These are phyloP conservation scores for Trypanosoma mega DNA, from an alignment of 208 protist genomes.

Conservation along the genomic window DNA sequence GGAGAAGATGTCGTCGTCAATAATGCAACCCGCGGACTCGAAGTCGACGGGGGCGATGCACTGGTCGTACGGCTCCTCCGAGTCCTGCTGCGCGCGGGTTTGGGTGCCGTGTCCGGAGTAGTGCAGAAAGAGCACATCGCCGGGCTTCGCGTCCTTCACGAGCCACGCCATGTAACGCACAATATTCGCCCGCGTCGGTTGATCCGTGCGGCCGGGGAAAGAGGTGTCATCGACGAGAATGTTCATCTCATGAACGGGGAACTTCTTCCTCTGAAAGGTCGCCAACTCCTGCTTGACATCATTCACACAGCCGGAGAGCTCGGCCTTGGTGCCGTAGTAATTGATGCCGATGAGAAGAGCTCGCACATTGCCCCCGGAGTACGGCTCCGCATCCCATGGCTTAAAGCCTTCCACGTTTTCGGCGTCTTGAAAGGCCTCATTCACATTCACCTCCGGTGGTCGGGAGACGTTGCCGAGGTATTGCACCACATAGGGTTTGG, in stretches of 20 bases:
- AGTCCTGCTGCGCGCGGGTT: conserved; percentile 38
- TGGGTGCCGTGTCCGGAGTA: conserved; percentile 83
- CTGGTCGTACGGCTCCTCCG: conserved; percentile 77
- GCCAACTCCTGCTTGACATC: conserved; percentile 56
- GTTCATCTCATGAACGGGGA: conserved; percentile 46
- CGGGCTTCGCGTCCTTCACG: conserved; percentile 52
- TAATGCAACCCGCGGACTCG: conserved; percentile 44
- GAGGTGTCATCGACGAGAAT: conserved; percentile 71
- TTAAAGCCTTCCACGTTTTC: conserved; percentile 30
- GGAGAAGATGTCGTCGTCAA: conserved; percentile 75
- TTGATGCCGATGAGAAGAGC: conserved; percentile 80
- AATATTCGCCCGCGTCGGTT: conserved; percentile 62
- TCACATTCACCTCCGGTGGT: conserved; percentile 37
- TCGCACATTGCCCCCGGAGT: conserved; percentile 32
- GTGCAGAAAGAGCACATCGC: conserved; percentile 80
- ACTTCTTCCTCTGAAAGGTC: conserved; percentile 54
- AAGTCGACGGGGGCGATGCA: conserved; percentile 72
- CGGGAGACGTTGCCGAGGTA: conserved; percentile 44
- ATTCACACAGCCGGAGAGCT: conserved; percentile 75
- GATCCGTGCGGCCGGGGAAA: conserved; percentile 39
- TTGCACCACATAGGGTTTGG: conserved; percentile 48
- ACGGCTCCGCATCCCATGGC: conserved; percentile 27
- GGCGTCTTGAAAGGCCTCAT: conserved; percentile 51
- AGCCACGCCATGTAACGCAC: conserved; percentile 78
- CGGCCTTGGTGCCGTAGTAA: conserved; percentile 57